Evolutionary conservation across 1,284 basidiomycete species (phyloP), one percentile per base, ranked within the genome.

Genomic region (Schizophyllum commune): DNA sequence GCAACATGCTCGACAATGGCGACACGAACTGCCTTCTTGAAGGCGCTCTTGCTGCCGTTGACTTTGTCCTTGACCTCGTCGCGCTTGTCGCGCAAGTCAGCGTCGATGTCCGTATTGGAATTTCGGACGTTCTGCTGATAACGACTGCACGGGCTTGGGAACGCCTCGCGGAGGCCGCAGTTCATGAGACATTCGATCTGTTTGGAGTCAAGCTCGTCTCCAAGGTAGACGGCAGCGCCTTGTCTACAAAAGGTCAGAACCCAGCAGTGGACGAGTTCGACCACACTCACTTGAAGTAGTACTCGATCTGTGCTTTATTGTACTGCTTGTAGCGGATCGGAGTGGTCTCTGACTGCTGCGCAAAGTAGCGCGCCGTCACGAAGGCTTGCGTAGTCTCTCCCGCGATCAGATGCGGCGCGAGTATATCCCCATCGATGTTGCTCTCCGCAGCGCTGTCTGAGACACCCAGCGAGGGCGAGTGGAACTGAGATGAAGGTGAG

Each of bases 331-430:
- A 13, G 4, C 39, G 39, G 17, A 47, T 13, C 39, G 39, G 39
- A 47, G 8, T 3, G 39, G 8, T 9, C 17, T 17, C 17, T 2
- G 66, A 65, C n/a, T 54, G 1, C 3, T 68, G 60, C 8, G 60
- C 67, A 5, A 66, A 62, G 61, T 71, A 65, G 17, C 63, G 61
- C 1, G 69, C 65, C 0, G 72, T 74, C 62, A 77, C 60, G 34
- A 77, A 70, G 6, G 72, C 76, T 52, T 77, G 73, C 0, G 58
- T 39, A 0, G 71, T 73, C 61, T 78, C 76, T 1, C 76, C 75
- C 55, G 57, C 64, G n/a, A 77, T 60, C 0, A 77, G 63, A 53
- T 59, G 66, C 0, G 76, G 76, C 13, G 58, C 22, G 6, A 65
- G 62, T 0, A 61, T 52, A 0, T 7, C 21, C 0, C 60, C 58